These are phyloP conservation scores for Adansonia madagascariensis DNA, from an alignment of 441 rosid genomes.

Conservation along the genomic window DNA sequence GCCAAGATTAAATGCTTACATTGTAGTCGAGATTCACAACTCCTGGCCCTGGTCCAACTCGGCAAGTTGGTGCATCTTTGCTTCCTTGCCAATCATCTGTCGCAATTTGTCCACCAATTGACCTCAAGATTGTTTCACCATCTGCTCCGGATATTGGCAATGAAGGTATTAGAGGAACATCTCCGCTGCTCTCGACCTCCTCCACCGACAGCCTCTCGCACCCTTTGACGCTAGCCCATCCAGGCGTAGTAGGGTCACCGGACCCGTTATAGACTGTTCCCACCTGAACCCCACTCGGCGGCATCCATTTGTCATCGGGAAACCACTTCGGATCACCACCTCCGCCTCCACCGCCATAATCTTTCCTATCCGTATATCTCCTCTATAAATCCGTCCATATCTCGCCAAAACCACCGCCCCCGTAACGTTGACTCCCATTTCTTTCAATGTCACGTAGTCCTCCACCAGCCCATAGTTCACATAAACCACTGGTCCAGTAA, in stretches of 20 bases:
- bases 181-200: conserved; percentile 62
- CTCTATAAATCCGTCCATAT: conserved; percentile 69
- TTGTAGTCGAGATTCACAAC: conserved; percentile 60
- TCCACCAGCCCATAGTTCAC: conserved; percentile 74
- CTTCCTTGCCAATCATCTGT: conserved; percentile 71
- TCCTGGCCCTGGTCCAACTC: conserved; percentile 76
- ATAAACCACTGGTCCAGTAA: conserved; percentile 57
- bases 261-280: conserved; percentile 54
- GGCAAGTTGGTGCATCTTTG: conserved; percentile 54
- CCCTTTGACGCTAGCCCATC: conserved; percentile 74
- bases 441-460: conserved; percentile 53
- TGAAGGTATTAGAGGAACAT: conserved; percentile 71
- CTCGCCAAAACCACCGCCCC: conserved; percentile 61
- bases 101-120: conserved; percentile 56
- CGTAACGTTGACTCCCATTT: conserved; percentile 53
- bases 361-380: conserved; percentile 75
- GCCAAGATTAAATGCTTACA: conserved; percentile 42
- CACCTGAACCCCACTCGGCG: conserved; percentile 86
- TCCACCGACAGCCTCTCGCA: conserved; percentile 76
- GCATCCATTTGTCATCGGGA: conserved; percentile 73
- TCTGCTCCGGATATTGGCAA: conserved; percentile 71
- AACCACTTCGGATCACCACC: conserved; percentile 56
- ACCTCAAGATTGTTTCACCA: conserved; percentile 66
- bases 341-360: conserved; percentile 52
- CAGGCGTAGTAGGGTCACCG: conserved; percentile 76